A percentile compares a stretch with the other conserved stretches of the same genome.
Conservation (phyloP, 805 yeast genomes). For the Starmerella geochares region DNA sequence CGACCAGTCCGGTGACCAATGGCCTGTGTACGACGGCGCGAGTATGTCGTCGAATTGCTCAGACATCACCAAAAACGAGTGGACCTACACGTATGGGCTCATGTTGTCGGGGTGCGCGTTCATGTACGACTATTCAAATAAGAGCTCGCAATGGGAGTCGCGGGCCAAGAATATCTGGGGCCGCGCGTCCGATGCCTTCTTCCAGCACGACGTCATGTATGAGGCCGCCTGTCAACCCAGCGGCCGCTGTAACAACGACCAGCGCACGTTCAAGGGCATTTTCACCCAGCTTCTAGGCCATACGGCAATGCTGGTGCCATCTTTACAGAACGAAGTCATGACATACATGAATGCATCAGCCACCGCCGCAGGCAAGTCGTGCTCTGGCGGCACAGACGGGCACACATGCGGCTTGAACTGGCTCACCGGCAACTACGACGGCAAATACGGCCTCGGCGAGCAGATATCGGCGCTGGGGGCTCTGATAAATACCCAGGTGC, state of each 20-base stretch:
- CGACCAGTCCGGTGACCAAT: slow-evolving; percentile 24
- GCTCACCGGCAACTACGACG: slow-evolving; percentile 54
- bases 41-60: slow-evolving; percentile 41
- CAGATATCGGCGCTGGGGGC: slow-evolving; percentile 70
- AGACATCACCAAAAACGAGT: slow-evolving; percentile 43
- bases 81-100: slow-evolving; percentile 70
- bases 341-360: slow-evolving; percentile 44
- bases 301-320: slow-evolving; percentile 52
- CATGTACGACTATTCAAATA: slow-evolving; percentile 52
- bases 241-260: slow-evolving; percentile 55
- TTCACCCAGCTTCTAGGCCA: slow-evolving; percentile 55
- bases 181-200: slow-evolving; percentile 37
- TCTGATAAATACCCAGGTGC: slow-evolving; percentile 39
- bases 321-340: slow-evolving; percentile 40
- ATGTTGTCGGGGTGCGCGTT: slow-evolving; percentile 60
- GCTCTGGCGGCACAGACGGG: slow-evolving; percentile 72
- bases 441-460: slow-evolving; percentile 67
- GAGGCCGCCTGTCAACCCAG: slow-evolving; percentile 61
- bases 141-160: slow-evolving; percentile 45
- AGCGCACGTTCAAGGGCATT: slow-evolving; percentile 64
- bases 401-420: slow-evolving; percentile 76
- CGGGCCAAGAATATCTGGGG: slow-evolving; percentile 43
- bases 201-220: slow-evolving; percentile 49
- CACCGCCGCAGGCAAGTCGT: slow-evolving; percentile 62
- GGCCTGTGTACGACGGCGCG: slow-evolving; percentile 64